Conservation (phyloP, 2,329 filamentous ascomycete species). For the Zymoseptoria passerinii region DNA sequence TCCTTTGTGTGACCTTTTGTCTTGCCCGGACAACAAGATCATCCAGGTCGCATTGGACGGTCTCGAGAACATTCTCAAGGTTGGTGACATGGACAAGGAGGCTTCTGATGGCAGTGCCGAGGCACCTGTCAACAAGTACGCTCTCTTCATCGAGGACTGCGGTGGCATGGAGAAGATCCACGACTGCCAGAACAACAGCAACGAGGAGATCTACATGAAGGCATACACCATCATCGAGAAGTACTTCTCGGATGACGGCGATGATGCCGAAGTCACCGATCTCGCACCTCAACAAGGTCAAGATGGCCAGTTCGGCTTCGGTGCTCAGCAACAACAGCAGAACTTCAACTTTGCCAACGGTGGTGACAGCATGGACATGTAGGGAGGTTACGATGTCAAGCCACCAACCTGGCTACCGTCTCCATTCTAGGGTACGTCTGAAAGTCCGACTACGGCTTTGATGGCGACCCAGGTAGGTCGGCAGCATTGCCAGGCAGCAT, state of each 20-base stretch:
- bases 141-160: conserved; percentile 96
- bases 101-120: conserved; percentile 64
- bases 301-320: conserved; percentile 72
- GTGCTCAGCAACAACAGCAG: conserved; percentile 61
- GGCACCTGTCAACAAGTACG: conserved; percentile 82
- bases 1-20: conserved; percentile 87
- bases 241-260: conserved; percentile 98
- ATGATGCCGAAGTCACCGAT: conserved; percentile 72
- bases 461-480: background rate
- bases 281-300: conserved; percentile 64
- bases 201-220: conserved; percentile 99
- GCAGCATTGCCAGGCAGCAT: background rate
- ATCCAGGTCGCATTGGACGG: conserved; percentile 97
- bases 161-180: conserved; percentile 99
- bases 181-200: conserved; percentile 99
- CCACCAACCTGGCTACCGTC: background rate
- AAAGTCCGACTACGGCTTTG: background rate
- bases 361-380: conserved; percentile 62
- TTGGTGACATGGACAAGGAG: conserved; percentile 97
- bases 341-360: conserved; percentile 91
- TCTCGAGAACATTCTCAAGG: conserved; percentile 98
- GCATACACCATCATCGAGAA: conserved; percentile 99
- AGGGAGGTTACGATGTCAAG: conserved; percentile 7
- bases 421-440: background rate
- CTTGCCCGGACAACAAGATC: conserved; percentile 99